Conservation (phyloP, 2,329 filamentous ascomycete species). For the Diaporthe sp. region DNA sequence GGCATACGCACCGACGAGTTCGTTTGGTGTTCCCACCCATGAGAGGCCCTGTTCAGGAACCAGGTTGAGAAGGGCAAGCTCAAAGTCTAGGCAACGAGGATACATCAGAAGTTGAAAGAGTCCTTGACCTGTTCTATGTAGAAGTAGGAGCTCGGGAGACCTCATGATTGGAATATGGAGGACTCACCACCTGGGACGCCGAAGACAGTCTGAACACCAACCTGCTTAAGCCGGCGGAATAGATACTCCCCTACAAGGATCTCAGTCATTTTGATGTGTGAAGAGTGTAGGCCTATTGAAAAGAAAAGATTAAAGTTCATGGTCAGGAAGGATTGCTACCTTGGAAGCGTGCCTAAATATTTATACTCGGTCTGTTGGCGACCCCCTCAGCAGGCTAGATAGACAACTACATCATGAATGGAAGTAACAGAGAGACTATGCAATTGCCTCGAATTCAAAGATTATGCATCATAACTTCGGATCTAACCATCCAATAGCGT, state of each 20-base stretch:
- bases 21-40: slow-evolving; percentile 67
- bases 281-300: neutral
- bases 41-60: slow-evolving; percentile 60
- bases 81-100: slow-evolving; percentile 58
- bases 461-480: neutral
- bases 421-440: neutral
- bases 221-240: slow-evolving; percentile 62
- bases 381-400: neutral
- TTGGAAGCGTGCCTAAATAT: neutral
- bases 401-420: neutral
- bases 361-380: neutral
- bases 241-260: slow-evolving; percentile 64
- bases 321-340: too few relatives aligned
- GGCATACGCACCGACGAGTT: slow-evolving; percentile 71
- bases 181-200: slow-evolving; percentile 60
- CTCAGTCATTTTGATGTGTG: slow-evolving; percentile 41
- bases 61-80: slow-evolving; percentile 66
- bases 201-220: slow-evolving; percentile 63
- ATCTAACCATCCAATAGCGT: neutral
- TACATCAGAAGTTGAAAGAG: neutral
- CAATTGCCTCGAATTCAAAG: neutral
- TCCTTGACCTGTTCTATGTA: neutral
- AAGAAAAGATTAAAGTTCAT: too few relatives aligned
- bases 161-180: neutral
- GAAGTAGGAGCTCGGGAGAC: neutral